These are phyloP conservation scores for Spatholobus suberectus DNA, from an alignment of 306 rosid genomes.

Conservation along the genomic window DNA sequence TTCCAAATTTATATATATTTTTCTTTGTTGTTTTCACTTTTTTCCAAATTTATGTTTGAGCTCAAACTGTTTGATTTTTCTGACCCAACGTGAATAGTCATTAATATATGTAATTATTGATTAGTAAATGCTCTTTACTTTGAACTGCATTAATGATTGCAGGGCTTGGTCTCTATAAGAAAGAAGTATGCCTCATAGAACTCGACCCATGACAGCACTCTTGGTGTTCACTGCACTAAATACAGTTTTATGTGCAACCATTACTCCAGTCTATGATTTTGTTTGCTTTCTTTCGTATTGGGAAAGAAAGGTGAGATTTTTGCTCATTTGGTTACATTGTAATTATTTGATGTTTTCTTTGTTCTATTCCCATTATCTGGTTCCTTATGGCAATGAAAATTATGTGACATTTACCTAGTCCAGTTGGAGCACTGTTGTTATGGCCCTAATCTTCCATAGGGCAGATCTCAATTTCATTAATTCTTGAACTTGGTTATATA, in stretches of 20 bases:
- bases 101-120: neutral
- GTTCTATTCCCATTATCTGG: neutral
- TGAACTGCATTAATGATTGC: constrained; percentile 24
- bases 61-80: neutral
- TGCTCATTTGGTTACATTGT: neutral
- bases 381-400: neutral
- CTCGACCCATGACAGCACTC: too few species aligned
- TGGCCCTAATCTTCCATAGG: neutral
- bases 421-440: neutral
- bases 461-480: neutral
- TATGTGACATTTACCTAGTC: constrained; percentile 1
- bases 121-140: neutral
- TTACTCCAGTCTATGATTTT: constrained; percentile 78
- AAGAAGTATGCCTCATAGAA: too few species aligned
- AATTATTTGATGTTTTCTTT: neutral
- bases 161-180: too few species aligned
- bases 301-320: constrained; percentile 77
- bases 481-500: constrained; percentile 19
- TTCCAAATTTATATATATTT: too few species aligned
- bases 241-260: constrained; percentile 68
- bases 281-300: constrained; percentile 84
- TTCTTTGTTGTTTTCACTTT: too few species aligned
- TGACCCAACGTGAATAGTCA: neutral
- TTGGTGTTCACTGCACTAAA: too few species aligned
- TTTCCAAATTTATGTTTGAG: too few species aligned